These are phyloP conservation scores for Trichoderma arundinaceum DNA, from an alignment of 2,329 filamentous ascomycete species.

Conservation along the genomic window DNA sequence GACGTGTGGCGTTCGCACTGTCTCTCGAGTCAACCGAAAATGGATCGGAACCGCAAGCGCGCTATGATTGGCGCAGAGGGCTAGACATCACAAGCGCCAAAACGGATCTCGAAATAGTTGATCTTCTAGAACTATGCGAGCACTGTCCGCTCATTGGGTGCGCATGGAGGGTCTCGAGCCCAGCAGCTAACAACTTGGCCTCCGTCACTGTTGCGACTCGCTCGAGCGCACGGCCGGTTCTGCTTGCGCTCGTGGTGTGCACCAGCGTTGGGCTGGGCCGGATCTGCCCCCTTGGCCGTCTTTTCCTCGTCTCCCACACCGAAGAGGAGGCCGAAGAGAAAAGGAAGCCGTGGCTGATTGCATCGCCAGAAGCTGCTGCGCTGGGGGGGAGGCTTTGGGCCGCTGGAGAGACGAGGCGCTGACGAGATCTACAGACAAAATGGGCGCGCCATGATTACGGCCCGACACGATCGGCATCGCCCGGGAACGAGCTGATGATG, in stretches of 20 bases:
- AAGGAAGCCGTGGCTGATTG: too few species aligned
- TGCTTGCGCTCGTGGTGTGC: neutral
- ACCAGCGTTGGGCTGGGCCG: neutral
- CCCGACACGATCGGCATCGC: constrained; percentile 28
- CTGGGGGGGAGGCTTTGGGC: neutral
- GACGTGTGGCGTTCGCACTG: constrained; percentile 38
- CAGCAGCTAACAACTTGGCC: constrained; percentile 25
- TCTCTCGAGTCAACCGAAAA: constrained; percentile 43
- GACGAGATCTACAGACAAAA: constrained; percentile 25
- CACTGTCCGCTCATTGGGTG: constrained; percentile 24
- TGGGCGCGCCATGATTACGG: constrained; percentile 30
- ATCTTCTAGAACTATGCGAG: constrained; percentile 35
- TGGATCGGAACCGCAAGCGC: constrained; percentile 41
- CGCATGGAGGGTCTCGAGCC: constrained; percentile 7
- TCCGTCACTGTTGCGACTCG: constrained; percentile 20
- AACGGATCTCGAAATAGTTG: constrained; percentile 19
- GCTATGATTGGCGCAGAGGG: constrained; percentile 19
- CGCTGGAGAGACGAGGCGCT: constrained; percentile 2
- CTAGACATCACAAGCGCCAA: constrained; percentile 10
- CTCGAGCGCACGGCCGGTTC: neutral
- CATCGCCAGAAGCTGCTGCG: too few species aligned
- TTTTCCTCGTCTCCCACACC: constrained; percentile 17
- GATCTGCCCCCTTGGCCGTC: neutral
- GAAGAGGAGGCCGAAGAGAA: neutral
- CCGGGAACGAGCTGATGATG: constrained; percentile 27